Evolutionary conservation across 108 stramenopile species (phyloP).

Genomic region (Chaetoceros tenuissimus): DNA sequence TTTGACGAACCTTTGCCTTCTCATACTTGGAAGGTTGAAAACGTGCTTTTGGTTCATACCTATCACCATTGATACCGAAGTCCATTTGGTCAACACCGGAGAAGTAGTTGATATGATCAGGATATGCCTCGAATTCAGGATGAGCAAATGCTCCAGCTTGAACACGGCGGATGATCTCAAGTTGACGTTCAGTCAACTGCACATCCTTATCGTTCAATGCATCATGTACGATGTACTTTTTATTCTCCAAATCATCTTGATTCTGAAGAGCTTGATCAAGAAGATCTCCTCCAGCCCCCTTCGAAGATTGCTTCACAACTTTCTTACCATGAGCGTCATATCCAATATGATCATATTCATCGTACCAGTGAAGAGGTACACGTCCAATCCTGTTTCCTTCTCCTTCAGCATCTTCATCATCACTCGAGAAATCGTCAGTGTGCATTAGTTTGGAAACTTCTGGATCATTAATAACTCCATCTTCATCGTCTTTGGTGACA

Average conservation of each 20-base stretch:
- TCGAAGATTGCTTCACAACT: constrained; percentile 60
- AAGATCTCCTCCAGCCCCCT: constrained; percentile 35
- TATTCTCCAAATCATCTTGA: constrained; percentile 55
- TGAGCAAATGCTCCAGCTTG: constrained; percentile 93
- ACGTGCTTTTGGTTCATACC: constrained; percentile 65
- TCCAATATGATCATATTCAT: constrained; percentile 94
- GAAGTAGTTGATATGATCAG: constrained; percentile 92
- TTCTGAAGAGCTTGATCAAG: constrained; percentile 66
- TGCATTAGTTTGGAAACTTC: constrained; percentile 58
- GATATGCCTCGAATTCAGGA: constrained; percentile 88
- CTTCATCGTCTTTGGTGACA: background rate
- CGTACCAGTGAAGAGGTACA: constrained; percentile 98
- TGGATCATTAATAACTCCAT: background rate
- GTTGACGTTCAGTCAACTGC: constrained; percentile 77
- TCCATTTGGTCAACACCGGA: constrained; percentile 77
- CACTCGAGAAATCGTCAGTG: constrained; percentile 92
- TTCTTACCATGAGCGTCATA: constrained; percentile 88
- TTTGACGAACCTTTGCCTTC: constrained; percentile 69
- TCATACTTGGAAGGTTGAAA: constrained; percentile 89
- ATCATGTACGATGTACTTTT: constrained; percentile 89
- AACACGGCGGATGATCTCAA: constrained; percentile 89
- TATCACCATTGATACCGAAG: constrained; percentile 64
- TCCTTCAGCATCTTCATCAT: constrained; percentile 92
- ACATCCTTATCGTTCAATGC: constrained; percentile 89
- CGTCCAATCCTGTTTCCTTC: constrained; percentile 86